Evolutionary conservation across 2,329 filamentous ascomycete species (phyloP).

Genomic region (Sclerotinia sclerotiorum): DNA sequence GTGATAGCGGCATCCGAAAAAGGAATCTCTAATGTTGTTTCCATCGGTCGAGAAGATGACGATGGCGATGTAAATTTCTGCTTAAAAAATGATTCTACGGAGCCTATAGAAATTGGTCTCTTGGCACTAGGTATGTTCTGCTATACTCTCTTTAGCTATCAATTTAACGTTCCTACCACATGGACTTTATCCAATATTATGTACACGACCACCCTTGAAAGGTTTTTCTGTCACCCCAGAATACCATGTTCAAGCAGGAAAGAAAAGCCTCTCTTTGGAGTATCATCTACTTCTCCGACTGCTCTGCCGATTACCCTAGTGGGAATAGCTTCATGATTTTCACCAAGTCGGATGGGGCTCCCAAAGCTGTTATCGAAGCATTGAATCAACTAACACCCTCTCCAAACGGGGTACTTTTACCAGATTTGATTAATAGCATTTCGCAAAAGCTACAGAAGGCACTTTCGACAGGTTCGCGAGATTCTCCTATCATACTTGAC

Average conservation of each 20-base stretch:
- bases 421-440: conserved; percentile 33
- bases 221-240: too few species aligned
- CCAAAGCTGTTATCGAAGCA: conserved; percentile 43
- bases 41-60: conserved; percentile 62
- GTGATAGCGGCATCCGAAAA: conserved; percentile 43
- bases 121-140: conserved; percentile 31
- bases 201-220: background rate
- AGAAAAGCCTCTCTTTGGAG: too few species aligned
- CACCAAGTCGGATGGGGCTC: conserved; percentile 49
- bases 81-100: conserved; percentile 44
- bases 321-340: conserved; percentile 54
- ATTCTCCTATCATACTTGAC: conserved; percentile 39
- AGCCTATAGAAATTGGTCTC: conserved; percentile 35
- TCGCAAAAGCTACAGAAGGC: conserved; percentile 32
- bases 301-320: conserved; percentile 56
- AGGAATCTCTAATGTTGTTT: conserved; percentile 50
- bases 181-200: background rate
- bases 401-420: conserved; percentile 32
- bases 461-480: conserved; percentile 30
- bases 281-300: too few species aligned
- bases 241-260: background rate
- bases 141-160: background rate
- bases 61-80: conserved; percentile 71
- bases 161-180: background rate
- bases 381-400: conserved; percentile 35